Base-by-base conservation (phyloP, 345 rosid species). In the Populus nigra region DNA sequence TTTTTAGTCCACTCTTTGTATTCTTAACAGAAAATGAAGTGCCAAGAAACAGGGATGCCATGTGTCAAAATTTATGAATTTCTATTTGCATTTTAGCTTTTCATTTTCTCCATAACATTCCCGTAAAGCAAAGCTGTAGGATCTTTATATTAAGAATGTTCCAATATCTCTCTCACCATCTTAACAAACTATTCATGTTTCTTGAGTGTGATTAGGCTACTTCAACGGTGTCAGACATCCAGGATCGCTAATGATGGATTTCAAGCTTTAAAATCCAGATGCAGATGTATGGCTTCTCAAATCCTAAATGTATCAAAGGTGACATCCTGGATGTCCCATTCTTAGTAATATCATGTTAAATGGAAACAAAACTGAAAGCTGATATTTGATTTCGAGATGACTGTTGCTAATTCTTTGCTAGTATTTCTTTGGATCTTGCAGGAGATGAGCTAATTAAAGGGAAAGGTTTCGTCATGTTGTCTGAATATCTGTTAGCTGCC, bases 251-350 rank as follows among this genome's bases (percentile, higher is more conserved):
- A 22, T 71, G 13, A n/a, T 71, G 38, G 33, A 39, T 47, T 41
- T 68, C 39, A 59, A n/a, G 65, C n/a, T 73, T 39, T 29, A 38
- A 65, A 72, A 65, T 57, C 7, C 29, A 9, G 78, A 43, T 61
- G 65, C 69, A 43, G 50, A 23, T 63, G 73, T 73, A 69, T 59
- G 49, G 45, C 17, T 57, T 73, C 74, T 68, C 36, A 55, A 15
- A 61, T 53, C 68, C 49, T 55, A 39, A 63, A 17, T 8, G 33
- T 38, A 38, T 68, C 55, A 45, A 33, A 29, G 3, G 4, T 36
- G 71, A 36, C n/a, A 18, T 23, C n/a, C 31, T 13, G 38, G 59
- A 39, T 38, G 8, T 35, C 9, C 9, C 0, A 33, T 43, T 65
- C 16, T 49, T 29, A 8, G 13, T 65, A 4, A 27, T 1, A 17